A percentile compares a stretch with the other conserved stretches of the same genome.
These are phyloP conservation scores for Bipolaris bicolor DNA, from an alignment of 2,329 filamentous ascomycete genomes.

Conservation along the genomic window DNA sequence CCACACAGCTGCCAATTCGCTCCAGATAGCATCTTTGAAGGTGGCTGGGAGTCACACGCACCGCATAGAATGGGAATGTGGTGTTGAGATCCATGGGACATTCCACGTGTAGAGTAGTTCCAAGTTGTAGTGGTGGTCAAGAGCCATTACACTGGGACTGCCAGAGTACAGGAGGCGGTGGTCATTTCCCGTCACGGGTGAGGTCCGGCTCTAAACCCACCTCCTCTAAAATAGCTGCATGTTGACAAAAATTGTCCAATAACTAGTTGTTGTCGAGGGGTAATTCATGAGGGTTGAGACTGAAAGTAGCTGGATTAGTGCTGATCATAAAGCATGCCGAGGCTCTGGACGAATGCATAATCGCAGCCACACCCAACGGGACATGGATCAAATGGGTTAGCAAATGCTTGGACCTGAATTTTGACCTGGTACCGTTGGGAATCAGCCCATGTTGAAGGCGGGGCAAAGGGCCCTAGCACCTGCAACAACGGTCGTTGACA, in stretches of 20 bases:
- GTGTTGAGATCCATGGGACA: constrained; percentile 35
- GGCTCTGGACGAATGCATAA: background rate
- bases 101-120: constrained; percentile 30
- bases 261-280: constrained; percentile 8
- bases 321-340: background rate
- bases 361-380: background rate
- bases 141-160: constrained; percentile 22
- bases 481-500: constrained; percentile 22
- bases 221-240: constrained; percentile 26
- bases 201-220: constrained; percentile 10
- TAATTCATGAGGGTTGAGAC: background rate
- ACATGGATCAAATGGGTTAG: constrained; percentile 20
- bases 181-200: background rate
- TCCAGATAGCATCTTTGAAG: constrained; percentile 29
- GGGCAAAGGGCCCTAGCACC: constrained; percentile 18
- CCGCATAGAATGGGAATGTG: constrained; percentile 29
- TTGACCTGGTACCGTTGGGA: constrained; percentile 30
- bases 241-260: constrained; percentile 21
- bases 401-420: constrained; percentile 15
- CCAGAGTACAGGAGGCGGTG: constrained; percentile 2
- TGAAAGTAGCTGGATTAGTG: background rate
- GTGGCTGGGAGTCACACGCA: constrained; percentile 29
- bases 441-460: constrained; percentile 26
- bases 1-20: constrained; percentile 34
- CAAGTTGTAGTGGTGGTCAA: constrained; percentile 32